phyloP scores from a whole-genome alignment of 1,284 basidiomycete genomes.

The Volvariella volvacea region DNA sequence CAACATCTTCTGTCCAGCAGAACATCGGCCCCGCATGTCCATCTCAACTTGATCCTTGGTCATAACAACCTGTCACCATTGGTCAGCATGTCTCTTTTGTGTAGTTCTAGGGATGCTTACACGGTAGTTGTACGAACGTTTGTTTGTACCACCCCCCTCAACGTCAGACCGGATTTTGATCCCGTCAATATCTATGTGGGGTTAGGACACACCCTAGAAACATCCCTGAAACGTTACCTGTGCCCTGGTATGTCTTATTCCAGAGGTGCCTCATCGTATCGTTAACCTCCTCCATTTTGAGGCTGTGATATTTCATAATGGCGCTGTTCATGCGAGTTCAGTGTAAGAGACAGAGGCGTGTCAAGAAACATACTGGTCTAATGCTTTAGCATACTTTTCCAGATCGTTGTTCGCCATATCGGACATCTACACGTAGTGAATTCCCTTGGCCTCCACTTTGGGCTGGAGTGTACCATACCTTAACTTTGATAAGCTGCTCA shows the following conservation, averaged over 20 bases:
- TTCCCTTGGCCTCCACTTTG: too few relatives aligned
- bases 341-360: slow-evolving; percentile 5
- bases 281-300: slow-evolving; percentile 99
- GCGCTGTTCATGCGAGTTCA: slow-evolving; percentile 48
- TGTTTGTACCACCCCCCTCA: slow-evolving; percentile 72
- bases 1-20: slow-evolving; percentile 97
- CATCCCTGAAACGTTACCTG: slow-evolving; percentile 47
- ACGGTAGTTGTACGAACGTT: slow-evolving; percentile 97
- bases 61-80: slow-evolving; percentile 79
- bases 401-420: slow-evolving; percentile 94
- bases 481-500: slow-evolving; percentile 90
- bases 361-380: slow-evolving; percentile 72
- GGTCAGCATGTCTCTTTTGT: background rate
- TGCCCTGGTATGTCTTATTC: slow-evolving; percentile 99
- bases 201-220: slow-evolving; percentile 8
- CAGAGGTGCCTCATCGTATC: slow-evolving; percentile 94
- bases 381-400: slow-evolving; percentile 94
- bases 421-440: slow-evolving; percentile 56
- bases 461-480: slow-evolving; percentile 64
- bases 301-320: slow-evolving; percentile 96
- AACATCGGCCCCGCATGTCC: slow-evolving; percentile 99
- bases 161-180: slow-evolving; percentile 94
- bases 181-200: slow-evolving; percentile 84
- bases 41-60: slow-evolving; percentile 98
- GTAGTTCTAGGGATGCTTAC: slow-evolving; percentile 36